phyloP scores from a whole-genome alignment of 129 eudicot genomes.

The Pittosporum tobira region DNA sequence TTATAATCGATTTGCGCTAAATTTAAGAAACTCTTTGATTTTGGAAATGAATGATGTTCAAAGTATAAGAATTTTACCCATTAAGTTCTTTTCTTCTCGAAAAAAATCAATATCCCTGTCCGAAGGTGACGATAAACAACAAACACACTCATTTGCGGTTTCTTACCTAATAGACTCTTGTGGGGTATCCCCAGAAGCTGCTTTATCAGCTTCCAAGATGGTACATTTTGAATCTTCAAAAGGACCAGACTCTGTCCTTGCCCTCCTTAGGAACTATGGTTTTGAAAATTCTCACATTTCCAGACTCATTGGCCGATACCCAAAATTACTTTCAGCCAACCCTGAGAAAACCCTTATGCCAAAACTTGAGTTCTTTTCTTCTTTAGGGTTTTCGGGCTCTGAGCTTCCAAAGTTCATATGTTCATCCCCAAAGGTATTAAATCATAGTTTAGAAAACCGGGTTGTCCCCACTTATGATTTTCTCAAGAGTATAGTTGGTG shows the following conservation, averaged over 20 bases:
- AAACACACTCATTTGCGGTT: background rate
- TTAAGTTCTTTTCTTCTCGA: background rate
- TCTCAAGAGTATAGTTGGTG: background rate
- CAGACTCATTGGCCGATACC: background rate
- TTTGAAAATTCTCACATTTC: background rate
- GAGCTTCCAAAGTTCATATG: background rate
- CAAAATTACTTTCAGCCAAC: background rate
- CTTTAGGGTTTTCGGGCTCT: background rate
- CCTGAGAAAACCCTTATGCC: background rate
- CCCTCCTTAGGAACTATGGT: conserved; percentile 1
- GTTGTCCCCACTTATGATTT: background rate
- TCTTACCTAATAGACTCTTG: conserved; percentile 8
- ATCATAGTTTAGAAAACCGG: background rate
- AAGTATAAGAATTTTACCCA: conserved; percentile 1
- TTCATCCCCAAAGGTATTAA: background rate
- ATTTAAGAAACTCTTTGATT: background rate
- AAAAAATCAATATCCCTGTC: background rate
- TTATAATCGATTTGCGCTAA: background rate
- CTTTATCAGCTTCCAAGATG: background rate
- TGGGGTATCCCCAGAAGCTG: conserved; percentile 8
- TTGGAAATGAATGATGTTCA: background rate
- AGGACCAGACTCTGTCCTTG: background rate
- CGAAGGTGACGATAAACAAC: background rate
- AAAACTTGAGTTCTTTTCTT: conserved; percentile 7
- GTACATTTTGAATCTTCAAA: background rate